Evolutionary conservation across 192 early-diverging fungal genomes (phyloP).

Genomic region (Gryganskiella cystojenkinii): DNA sequence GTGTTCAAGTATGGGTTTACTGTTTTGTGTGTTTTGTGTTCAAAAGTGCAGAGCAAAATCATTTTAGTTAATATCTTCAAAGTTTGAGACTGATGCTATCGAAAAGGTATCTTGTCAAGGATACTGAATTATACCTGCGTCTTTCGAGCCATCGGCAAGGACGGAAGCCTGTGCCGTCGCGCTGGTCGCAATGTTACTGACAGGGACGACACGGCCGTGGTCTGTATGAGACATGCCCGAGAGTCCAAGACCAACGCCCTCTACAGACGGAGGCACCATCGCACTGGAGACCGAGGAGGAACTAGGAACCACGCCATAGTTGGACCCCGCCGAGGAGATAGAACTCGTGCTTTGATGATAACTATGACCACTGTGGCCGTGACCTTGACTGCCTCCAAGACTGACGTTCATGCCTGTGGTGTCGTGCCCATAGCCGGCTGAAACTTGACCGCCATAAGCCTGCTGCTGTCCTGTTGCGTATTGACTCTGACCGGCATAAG

Average conservation of each 20-base stretch:
- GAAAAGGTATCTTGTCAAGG: too few relatives aligned
- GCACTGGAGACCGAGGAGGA: slow-evolving; percentile 5
- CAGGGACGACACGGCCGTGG: slow-evolving; percentile 13
- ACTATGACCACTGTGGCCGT: slow-evolving; percentile 1
- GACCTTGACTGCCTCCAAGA: too few relatives aligned
- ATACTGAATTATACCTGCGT: too few relatives aligned
- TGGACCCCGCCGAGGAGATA: neutral
- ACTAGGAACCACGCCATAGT: slow-evolving; percentile 13
- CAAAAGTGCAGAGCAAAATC: too few relatives aligned
- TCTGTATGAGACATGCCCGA: slow-evolving; percentile 14
- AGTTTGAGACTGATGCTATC: too few relatives aligned
- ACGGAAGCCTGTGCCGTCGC: too few relatives aligned
- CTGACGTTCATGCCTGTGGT: too few relatives aligned
- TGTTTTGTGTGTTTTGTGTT: too few relatives aligned
- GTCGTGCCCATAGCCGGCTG: slow-evolving; percentile 3
- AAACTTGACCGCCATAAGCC: slow-evolving; percentile 9
- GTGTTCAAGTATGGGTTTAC: too few relatives aligned
- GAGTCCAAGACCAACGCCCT: slow-evolving; percentile 34
- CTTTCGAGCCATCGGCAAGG: too few relatives aligned
- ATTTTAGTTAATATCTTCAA: too few relatives aligned
- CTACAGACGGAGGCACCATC: slow-evolving; percentile 3
- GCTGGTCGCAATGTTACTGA: neutral
- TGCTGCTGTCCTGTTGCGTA: slow-evolving; percentile 14
- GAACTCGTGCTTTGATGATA: too few relatives aligned
- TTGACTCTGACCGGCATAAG: slow-evolving; percentile 17